Evolutionary conservation across 768 basidiomycete genomes (phyloP).

Genomic region (Pleurotus ostreatus): DNA sequence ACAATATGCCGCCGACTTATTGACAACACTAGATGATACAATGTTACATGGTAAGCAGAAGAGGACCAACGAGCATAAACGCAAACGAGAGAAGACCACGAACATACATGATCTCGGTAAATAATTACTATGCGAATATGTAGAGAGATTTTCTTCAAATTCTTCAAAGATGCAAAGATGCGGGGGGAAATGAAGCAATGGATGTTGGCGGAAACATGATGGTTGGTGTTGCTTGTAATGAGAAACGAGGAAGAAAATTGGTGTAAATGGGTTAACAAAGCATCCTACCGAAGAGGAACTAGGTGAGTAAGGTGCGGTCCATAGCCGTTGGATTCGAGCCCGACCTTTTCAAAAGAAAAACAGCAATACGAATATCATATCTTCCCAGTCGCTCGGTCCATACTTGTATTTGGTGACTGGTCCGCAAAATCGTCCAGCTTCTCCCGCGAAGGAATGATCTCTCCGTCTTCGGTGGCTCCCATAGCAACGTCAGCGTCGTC

Average conservation of each 20-base stretch:
- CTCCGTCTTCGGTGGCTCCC: too few species aligned
- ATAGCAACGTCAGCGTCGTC: background rate
- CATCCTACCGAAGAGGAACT: background rate
- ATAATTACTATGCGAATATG: constrained; percentile 3
- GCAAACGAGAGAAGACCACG: background rate
- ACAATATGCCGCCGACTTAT: background rate
- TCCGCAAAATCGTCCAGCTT: background rate
- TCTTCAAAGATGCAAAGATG: background rate
- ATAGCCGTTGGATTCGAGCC: too few species aligned
- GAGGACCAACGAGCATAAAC: background rate
- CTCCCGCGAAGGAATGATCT: background rate
- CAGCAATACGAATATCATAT: too few species aligned
- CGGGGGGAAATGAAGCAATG: background rate
- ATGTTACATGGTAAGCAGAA: constrained; percentile 1
- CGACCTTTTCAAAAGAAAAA: too few species aligned
- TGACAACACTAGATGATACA: constrained; percentile 9
- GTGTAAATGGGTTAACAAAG: background rate
- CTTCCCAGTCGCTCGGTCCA: background rate
- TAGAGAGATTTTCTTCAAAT: background rate
- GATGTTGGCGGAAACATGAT: background rate
- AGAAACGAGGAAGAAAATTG: background rate
- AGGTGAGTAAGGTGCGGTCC: background rate
- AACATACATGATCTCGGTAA: background rate
- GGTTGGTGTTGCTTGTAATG: background rate
- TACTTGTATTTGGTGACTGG: background rate